Evolutionary conservation across 169 alveolate species (phyloP).

Genomic region (Eimeria acervulina): DNA sequence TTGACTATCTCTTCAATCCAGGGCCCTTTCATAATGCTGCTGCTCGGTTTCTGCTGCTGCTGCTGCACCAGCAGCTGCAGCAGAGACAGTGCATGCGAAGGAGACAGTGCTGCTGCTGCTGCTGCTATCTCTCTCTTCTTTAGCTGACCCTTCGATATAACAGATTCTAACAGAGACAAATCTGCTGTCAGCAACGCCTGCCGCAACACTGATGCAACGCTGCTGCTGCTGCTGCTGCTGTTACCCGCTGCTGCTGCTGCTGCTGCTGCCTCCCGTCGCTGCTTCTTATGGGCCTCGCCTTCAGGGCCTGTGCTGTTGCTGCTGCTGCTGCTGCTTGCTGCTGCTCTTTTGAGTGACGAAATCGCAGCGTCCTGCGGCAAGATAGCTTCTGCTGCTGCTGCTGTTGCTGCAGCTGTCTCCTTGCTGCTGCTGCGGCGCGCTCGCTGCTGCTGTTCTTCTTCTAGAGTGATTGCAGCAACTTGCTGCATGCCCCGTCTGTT

Average conservation of each 20-base stretch:
- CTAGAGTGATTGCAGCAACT: too few species aligned
- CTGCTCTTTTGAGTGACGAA: too few species aligned
- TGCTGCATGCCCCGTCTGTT: too few species aligned
- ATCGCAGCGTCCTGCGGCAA: too few species aligned
- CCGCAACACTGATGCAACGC: conserved; percentile 49
- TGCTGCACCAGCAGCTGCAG: conserved; percentile 78
- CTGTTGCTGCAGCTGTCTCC: too few species aligned
- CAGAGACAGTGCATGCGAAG: conserved; percentile 48
- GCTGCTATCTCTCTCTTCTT: conserved; percentile 59
- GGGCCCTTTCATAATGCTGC: conserved; percentile 35
- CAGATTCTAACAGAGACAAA: conserved; percentile 37
- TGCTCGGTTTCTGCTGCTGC: conserved; percentile 35
- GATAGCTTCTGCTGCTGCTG: too few species aligned
- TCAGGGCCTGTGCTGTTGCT: background rate
- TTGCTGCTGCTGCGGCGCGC: background rate
- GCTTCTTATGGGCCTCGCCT: background rate
- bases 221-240: conserved; percentile 46
- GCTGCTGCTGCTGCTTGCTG: background rate
- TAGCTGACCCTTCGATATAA: background rate
- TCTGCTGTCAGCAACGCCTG: conserved; percentile 67
- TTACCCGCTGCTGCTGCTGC: conserved; percentile 5
- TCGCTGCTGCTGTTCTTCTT: too few species aligned
- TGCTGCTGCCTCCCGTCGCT: conserved; percentile 22
- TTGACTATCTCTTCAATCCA: conserved; percentile 77
- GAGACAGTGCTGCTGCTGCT: conserved; percentile 55